These are phyloP conservation scores for Macrolepiota albuminosa DNA, from an alignment of 768 basidiomycete species.

Conservation along the genomic window DNA sequence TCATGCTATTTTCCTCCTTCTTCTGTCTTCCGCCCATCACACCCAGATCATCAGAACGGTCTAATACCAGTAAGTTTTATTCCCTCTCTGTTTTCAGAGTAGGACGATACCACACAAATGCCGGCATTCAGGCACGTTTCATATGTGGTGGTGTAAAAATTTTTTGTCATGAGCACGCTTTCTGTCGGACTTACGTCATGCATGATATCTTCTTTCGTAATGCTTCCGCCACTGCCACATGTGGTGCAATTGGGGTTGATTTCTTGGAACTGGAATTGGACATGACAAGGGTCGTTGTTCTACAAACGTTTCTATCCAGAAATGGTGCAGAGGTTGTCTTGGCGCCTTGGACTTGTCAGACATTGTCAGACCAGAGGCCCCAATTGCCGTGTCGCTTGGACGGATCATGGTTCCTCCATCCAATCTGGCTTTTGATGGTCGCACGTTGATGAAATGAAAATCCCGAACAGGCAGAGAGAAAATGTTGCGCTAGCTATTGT, in stretches of 20 bases:
- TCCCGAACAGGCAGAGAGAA: neutral
- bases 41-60: neutral
- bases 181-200: neutral
- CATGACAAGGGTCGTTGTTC: no score
- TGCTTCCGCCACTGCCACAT: neutral
- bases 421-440: neutral
- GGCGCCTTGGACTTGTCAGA: neutral
- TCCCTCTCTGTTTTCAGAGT: neutral
- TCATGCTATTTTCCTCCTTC: neutral
- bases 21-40: neutral
- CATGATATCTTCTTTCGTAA: neutral
- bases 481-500: neutral
- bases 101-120: neutral
- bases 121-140: neutral
- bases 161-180: neutral
- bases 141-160: neutral
- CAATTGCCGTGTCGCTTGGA: neutral
- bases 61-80: neutral
- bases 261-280: no score
- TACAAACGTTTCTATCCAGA: no score
- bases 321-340: no score
- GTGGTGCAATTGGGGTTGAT: no score
- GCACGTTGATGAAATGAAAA: neutral
- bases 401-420: neutral
- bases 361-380: neutral